A percentile compares a stretch with the other conserved stretches of the same genome.
Conservation (phyloP, 192 early-diverging fungal genomes). For the Obelidium mucronatum region DNA sequence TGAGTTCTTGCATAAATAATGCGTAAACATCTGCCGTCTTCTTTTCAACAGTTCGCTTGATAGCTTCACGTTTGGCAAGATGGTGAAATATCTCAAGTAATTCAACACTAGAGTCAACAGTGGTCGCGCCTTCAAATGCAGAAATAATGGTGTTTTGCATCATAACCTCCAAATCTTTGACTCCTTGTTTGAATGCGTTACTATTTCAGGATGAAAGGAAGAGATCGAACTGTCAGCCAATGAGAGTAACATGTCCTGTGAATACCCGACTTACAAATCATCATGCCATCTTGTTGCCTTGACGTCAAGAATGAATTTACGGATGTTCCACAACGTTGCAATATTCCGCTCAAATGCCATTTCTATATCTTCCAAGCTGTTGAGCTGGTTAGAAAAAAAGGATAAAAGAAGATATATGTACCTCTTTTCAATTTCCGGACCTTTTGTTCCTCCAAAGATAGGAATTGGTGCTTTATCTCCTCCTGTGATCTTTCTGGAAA, state of each 20-base stretch:
- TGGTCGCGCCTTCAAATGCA: constrained; percentile 63
- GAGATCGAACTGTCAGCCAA: neutral
- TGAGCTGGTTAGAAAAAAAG: neutral
- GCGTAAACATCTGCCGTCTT: constrained; percentile 67
- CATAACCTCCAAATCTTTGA: constrained; percentile 74
- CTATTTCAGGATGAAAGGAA: constrained; percentile 21
- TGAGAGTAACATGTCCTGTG: neutral
- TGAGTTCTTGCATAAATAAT: constrained; percentile 63
- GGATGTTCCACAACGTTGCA: constrained; percentile 60
- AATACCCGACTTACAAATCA: constrained; percentile 54
- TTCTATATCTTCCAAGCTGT: constrained; percentile 69
- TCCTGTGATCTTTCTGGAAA: constrained; percentile 63
- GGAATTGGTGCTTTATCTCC: constrained; percentile 68
- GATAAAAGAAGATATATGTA: constrained; percentile 19
- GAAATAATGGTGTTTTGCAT: constrained; percentile 69
- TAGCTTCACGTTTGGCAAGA: constrained; percentile 69
- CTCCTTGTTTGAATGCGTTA: constrained; percentile 71
- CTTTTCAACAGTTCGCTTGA: constrained; percentile 70
- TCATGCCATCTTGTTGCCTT: constrained; percentile 73
- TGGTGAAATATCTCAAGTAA: constrained; percentile 69
- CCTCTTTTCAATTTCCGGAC: constrained; percentile 67
- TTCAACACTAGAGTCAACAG: constrained; percentile 64
- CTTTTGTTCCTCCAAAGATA: constrained; percentile 65
- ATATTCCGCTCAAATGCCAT: constrained; percentile 64
- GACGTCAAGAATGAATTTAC: constrained; percentile 66